Percentiles rank a stretch among this genome's conserved stretches.
Conservation (phyloP, 106 monocot species). For the Acanthochlamys bracteata region DNA sequence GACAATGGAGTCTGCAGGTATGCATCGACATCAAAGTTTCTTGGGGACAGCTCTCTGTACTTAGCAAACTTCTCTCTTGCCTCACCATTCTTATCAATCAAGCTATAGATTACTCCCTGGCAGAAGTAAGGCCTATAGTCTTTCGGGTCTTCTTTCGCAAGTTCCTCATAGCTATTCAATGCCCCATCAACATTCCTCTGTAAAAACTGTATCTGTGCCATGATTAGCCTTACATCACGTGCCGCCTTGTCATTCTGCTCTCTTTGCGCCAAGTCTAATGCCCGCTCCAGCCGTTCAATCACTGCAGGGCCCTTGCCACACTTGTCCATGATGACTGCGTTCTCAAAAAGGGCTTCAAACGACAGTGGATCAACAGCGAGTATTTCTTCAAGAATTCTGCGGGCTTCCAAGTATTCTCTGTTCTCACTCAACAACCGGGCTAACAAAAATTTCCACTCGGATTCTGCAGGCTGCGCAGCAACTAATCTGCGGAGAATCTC, state of each 20-base stretch:
- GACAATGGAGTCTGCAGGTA: slow-evolving; percentile 56
- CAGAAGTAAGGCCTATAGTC: slow-evolving; percentile 76
- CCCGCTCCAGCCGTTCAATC: slow-evolving; percentile 34
- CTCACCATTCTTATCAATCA: slow-evolving; percentile 49
- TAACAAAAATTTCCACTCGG: slow-evolving; percentile 68
- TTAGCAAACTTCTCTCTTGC: slow-evolving; percentile 58
- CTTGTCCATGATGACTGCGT: slow-evolving; percentile 61
- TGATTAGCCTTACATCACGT: slow-evolving; percentile 51
- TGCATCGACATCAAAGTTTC: slow-evolving; percentile 47
- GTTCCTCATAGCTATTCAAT: slow-evolving; percentile 44
- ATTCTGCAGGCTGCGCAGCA: slow-evolving; percentile 34
- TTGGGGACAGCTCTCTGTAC: slow-evolving; percentile 48
- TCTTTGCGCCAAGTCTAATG: slow-evolving; percentile 38
- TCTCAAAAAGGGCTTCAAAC: slow-evolving; percentile 65
- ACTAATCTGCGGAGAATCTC: slow-evolving; percentile 31
- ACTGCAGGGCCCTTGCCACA: slow-evolving; percentile 42
- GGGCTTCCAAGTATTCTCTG: slow-evolving; percentile 28
- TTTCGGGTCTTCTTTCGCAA: slow-evolving; percentile 52
- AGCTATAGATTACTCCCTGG: slow-evolving; percentile 63
- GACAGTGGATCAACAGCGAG: slow-evolving; percentile 56
- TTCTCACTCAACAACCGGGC: slow-evolving; percentile 54
- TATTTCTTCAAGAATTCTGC: slow-evolving; percentile 45
- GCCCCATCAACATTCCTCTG: slow-evolving; percentile 73
- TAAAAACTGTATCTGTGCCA: slow-evolving; percentile 64
- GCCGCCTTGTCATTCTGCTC: slow-evolving; percentile 41